A percentile compares a stretch with the other conserved stretches of the same genome.
Evolutionary conservation across 1,284 basidiomycete species (phyloP).

Genomic region (Trichosporon ovoides): DNA sequence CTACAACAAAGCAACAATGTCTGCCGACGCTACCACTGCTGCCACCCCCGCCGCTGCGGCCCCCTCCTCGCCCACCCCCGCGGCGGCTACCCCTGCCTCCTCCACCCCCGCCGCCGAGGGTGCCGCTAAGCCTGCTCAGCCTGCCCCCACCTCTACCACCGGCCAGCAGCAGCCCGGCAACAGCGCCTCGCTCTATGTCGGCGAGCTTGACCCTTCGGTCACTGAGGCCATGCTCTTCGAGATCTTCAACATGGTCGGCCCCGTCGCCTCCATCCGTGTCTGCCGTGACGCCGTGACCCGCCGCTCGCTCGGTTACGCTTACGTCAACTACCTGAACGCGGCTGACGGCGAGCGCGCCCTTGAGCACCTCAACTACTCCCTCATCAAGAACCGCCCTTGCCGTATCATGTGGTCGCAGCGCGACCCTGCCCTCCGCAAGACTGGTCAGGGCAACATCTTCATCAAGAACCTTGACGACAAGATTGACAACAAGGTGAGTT

Average conservation of each 20-base stretch:
- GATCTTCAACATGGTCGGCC: slow-evolving; percentile 99
- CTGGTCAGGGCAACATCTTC: slow-evolving; percentile 99
- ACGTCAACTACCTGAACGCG: slow-evolving; percentile 98
- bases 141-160: slow-evolving; percentile 55
- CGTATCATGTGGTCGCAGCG: slow-evolving; percentile 99
- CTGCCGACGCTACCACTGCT: slow-evolving; percentile 32
- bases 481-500: slow-evolving; percentile 94
- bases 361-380: slow-evolving; percentile 98
- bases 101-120: slow-evolving; percentile 26
- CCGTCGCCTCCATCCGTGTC: slow-evolving; percentile 98
- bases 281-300: slow-evolving; percentile 99
- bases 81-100: slow-evolving; percentile 25
- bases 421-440: slow-evolving; percentile 98
- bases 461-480: slow-evolving; percentile 99
- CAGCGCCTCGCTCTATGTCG: slow-evolving; percentile 94
- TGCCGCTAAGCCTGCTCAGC: slow-evolving; percentile 38
- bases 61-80: slow-evolving; percentile 22
- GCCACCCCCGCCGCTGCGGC: slow-evolving; percentile 26
- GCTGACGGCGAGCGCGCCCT: slow-evolving; percentile 97
- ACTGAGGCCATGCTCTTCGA: slow-evolving; percentile 99
- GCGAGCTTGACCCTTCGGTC: slow-evolving; percentile 95
- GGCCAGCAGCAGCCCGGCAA: slow-evolving; percentile 61
- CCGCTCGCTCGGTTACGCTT: slow-evolving; percentile 98
- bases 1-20: slow-evolving; percentile 25
- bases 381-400: slow-evolving; percentile 97